Percentiles rank a stretch among this genome's conserved stretches.
These are phyloP conservation scores for Beauveria rudraprayagi DNA, from an alignment of 2,329 filamentous ascomycete genomes.

Conservation along the genomic window DNA sequence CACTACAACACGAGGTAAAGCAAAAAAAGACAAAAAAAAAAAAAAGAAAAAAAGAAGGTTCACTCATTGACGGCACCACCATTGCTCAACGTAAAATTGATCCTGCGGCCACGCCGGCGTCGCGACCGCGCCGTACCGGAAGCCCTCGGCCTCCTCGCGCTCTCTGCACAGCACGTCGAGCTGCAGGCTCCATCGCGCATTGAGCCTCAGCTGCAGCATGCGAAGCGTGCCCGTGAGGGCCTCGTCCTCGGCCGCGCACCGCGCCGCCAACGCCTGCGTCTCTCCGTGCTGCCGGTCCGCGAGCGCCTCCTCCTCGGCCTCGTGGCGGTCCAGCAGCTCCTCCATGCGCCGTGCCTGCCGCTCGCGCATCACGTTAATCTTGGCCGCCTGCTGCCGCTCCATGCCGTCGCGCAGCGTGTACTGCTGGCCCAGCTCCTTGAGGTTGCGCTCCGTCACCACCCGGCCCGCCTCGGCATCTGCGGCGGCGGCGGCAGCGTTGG, in stretches of 20 bases:
- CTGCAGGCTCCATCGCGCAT: constrained; percentile 43
- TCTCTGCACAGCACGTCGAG: constrained; percentile 47
- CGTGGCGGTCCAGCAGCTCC: constrained; percentile 47
- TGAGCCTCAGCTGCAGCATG: constrained; percentile 35
- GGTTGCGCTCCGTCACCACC: constrained; percentile 50
- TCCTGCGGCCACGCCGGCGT: constrained; percentile 26
- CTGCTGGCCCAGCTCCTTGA: constrained; percentile 51
- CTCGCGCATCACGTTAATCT: constrained; percentile 59
- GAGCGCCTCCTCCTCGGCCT: constrained; percentile 41
- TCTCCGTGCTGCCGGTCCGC: constrained; percentile 38
- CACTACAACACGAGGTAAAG: not conserved
- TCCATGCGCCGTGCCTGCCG: constrained; percentile 55
- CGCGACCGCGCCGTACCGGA: constrained; percentile 32
- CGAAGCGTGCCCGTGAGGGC: constrained; percentile 36
- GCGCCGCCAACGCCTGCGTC: constrained; percentile 37
- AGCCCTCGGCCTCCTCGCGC: constrained; percentile 36
- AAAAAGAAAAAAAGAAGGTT: not conserved
- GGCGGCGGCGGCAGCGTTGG: constrained; percentile 33
- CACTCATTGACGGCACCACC: no score
- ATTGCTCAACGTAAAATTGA: not conserved
- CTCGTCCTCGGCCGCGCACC: constrained; percentile 43
- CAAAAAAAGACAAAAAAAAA: no score
- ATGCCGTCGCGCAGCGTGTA: constrained; percentile 53
- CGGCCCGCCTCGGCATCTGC: constrained; percentile 26
- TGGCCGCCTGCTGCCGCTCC: constrained; percentile 49